Percentiles rank a stretch among this genome's conserved stretches.
Conservation (phyloP, 345 rosid genomes). For the Punica granatum region DNA sequence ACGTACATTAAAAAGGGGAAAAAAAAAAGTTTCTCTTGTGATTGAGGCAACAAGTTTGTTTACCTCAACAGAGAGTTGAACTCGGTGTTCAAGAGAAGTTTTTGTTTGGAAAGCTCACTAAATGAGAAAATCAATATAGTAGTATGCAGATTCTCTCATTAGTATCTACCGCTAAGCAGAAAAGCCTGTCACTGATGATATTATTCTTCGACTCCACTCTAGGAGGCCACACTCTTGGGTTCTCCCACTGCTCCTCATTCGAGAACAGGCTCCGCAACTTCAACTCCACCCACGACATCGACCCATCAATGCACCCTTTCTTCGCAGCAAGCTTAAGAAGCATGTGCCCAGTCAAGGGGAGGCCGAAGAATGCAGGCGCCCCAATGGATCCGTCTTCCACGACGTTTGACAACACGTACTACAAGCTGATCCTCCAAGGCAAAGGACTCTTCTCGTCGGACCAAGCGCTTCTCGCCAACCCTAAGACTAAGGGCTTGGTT, state of each 20-base stretch:
- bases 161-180: too few species aligned
- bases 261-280: constrained; percentile 74
- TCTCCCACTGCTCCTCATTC: constrained; percentile 82
- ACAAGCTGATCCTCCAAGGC: constrained; percentile 60
- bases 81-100: too few species aligned
- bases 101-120: too few species aligned
- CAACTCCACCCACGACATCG: constrained; percentile 42
- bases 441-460: constrained; percentile 68
- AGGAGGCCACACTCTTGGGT: constrained; percentile 91
- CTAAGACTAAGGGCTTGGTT: constrained; percentile 43
- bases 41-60: too few species aligned
- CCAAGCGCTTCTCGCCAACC: constrained; percentile 52
- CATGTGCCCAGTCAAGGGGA: constrained; percentile 55
- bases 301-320: constrained; percentile 55
- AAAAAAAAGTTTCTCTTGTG: too few species aligned
- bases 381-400: constrained; percentile 36
- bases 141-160: too few species aligned
- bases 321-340: constrained; percentile 46
- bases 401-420: constrained; percentile 53
- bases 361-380: constrained; percentile 53
- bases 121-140: too few species aligned
- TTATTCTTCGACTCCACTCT: background rate
- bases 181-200: too few species aligned
- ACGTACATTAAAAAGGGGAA: too few species aligned
- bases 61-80: too few species aligned